phyloP scores from a whole-genome alignment of 2,329 filamentous ascomycete species.

The Rhinocladiella mackenziei region DNA sequence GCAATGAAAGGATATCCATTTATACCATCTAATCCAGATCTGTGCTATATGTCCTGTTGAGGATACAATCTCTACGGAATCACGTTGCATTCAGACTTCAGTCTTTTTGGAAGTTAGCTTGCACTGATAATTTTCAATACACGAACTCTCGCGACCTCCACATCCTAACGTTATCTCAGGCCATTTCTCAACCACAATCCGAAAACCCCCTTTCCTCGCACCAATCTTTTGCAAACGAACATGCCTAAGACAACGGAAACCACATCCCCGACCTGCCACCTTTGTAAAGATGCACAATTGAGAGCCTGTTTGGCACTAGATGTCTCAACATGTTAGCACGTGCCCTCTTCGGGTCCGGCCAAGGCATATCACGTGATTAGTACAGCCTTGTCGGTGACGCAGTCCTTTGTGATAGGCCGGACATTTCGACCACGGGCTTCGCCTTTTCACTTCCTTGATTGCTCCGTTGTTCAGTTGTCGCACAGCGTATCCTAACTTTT shows the following conservation, averaged over 20 bases:
- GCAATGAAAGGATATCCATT: constrained; percentile 1
- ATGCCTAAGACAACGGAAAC: background rate
- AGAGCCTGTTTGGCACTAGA: background rate
- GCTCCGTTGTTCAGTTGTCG: too few species aligned
- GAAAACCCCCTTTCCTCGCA: too few species aligned
- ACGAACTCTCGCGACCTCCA: too few species aligned
- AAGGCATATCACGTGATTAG: constrained; percentile 9
- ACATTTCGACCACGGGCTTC: background rate
- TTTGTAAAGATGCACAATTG: background rate
- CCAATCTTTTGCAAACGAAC: too few species aligned
- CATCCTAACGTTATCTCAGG: too few species aligned
- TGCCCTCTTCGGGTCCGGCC: constrained; percentile 5
- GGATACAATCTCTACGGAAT: too few species aligned
- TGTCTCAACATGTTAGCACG: constrained; percentile 10
- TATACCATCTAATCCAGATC: background rate
- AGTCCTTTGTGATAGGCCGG: background rate
- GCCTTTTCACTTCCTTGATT: background rate
- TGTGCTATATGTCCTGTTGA: background rate
- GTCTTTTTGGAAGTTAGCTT: too few species aligned
- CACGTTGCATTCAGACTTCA: too few species aligned
- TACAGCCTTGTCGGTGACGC: constrained; percentile 10
- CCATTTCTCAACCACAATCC: too few species aligned
- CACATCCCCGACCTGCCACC: background rate
- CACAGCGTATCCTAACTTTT: background rate
- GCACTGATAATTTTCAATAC: too few species aligned